These are phyloP conservation scores for Wickerhamiella musiphila DNA, from an alignment of 805 yeast genomes.

Conservation along the genomic window DNA sequence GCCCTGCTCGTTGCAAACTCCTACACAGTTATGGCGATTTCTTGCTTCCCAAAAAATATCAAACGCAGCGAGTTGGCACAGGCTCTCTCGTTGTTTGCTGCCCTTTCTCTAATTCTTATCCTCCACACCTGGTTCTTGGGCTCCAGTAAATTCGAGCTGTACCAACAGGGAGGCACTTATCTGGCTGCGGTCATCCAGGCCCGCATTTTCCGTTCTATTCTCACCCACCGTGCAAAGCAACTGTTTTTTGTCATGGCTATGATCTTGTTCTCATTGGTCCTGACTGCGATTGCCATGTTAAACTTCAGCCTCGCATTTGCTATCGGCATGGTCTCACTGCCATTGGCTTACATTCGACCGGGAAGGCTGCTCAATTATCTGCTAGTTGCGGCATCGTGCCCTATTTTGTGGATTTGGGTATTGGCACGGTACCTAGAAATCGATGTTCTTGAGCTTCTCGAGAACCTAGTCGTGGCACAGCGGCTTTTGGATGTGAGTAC, in stretches of 20 bases:
- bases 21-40: constrained; percentile 51
- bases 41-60: constrained; percentile 16
- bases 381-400: constrained; percentile 25
- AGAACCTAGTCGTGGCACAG: constrained; percentile 47
- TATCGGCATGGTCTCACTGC: constrained; percentile 56
- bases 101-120: constrained; percentile 1
- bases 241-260: constrained; percentile 31
- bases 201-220: constrained; percentile 7
- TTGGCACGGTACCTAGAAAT: constrained; percentile 21
- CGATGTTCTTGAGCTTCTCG: constrained; percentile 26
- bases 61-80: constrained; percentile 16
- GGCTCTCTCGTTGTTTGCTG: constrained; percentile 18
- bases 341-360: constrained; percentile 46
- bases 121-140: neutral
- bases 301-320: constrained; percentile 69
- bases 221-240: neutral
- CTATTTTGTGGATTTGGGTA: constrained; percentile 27
- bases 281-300: constrained; percentile 59
- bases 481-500: constrained; percentile 64
- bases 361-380: constrained; percentile 12
- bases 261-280: constrained; percentile 45
- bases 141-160: neutral
- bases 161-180: constrained; percentile 3
- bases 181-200: constrained; percentile 12
- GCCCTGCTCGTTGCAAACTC: constrained; percentile 56